Evolutionary conservation across 176 grass and related monocot species (phyloP).

Genomic region (Typha latifolia): DNA sequence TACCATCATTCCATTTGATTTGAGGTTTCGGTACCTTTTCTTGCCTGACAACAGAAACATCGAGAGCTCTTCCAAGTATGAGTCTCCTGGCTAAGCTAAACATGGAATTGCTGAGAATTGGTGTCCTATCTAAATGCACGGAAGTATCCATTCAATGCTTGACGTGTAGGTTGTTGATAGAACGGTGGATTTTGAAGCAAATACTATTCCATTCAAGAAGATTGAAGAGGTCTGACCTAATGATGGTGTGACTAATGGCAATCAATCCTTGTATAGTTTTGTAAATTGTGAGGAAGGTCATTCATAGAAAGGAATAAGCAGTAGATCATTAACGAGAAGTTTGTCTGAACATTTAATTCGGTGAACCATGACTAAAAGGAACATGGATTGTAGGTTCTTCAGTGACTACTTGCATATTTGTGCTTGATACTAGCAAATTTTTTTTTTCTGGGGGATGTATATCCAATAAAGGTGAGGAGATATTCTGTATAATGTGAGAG

Average conservation of each 20-base stretch:
- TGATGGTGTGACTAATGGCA: not conserved
- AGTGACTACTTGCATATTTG: not conserved
- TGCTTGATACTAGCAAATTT: not conserved
- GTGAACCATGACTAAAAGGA: not conserved
- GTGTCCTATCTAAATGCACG: too few species aligned
- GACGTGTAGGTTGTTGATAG: too few species aligned
- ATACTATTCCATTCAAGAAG: too few species aligned
- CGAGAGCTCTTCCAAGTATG: not conserved
- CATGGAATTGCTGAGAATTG: too few species aligned
- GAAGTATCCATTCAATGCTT: too few species aligned
- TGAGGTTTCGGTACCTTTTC: slow-evolving; percentile 10
- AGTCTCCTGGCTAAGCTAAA: not conserved
- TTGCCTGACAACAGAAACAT: not conserved
- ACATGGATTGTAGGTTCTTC: not conserved
- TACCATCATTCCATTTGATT: slow-evolving; percentile 3
- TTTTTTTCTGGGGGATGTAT: not conserved
- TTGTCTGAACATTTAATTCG: too few species aligned
- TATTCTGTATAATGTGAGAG: not conserved
- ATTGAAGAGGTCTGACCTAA: not conserved
- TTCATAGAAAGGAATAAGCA: not conserved
- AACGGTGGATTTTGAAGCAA: not conserved
- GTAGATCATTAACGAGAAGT: not conserved
- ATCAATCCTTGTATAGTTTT: not conserved
- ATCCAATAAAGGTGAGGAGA: not conserved
- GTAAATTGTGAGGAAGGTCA: not conserved